A percentile compares a stretch with the other conserved stretches of the same genome.
Conservation (phyloP, 2,329 filamentous ascomycete species). For the Alternaria consortialis region DNA sequence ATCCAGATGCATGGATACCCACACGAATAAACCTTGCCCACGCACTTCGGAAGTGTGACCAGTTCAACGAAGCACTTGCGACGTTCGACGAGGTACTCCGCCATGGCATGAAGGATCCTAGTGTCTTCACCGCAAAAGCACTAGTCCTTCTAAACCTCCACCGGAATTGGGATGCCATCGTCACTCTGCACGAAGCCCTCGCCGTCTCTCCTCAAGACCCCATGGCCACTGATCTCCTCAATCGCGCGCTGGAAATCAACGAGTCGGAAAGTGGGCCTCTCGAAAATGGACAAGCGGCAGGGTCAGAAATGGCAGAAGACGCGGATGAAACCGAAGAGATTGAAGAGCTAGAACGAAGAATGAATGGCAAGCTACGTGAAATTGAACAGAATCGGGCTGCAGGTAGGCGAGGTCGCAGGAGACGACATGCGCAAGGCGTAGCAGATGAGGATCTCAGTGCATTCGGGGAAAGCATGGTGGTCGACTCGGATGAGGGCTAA, state of each 20-base stretch:
- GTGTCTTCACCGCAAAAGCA: conserved; percentile 83
- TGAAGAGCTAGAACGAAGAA: conserved; percentile 63
- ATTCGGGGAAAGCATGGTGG: conserved; percentile 62
- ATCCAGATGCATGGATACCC: conserved; percentile 82
- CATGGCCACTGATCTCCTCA: conserved; percentile 80
- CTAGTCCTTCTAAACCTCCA: conserved; percentile 83
- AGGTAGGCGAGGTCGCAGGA: conserved; percentile 60
- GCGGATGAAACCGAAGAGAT: conserved; percentile 46
- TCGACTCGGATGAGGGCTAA: conserved; percentile 61
- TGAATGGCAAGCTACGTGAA: conserved; percentile 62
- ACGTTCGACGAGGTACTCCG: conserved; percentile 90
- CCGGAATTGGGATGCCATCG: conserved; percentile 77
- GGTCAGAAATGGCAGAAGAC: conserved; percentile 9
- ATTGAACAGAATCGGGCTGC: conserved; percentile 62
- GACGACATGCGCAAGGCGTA: conserved; percentile 57
- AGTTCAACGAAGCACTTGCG: conserved; percentile 74
- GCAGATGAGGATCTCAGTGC: conserved; percentile 52
- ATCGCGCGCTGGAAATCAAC: conserved; percentile 67
- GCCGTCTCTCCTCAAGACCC: conserved; percentile 81
- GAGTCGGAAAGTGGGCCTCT: conserved; percentile 32
- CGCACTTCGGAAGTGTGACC: conserved; percentile 76
- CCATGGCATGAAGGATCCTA: conserved; percentile 79
- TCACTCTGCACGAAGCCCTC: conserved; percentile 84
- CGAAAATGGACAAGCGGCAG: not conserved
- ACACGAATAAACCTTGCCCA: conserved; percentile 91